phyloP scores from a whole-genome alignment of 305 asterid species.

The Petunia hybrid region DNA sequence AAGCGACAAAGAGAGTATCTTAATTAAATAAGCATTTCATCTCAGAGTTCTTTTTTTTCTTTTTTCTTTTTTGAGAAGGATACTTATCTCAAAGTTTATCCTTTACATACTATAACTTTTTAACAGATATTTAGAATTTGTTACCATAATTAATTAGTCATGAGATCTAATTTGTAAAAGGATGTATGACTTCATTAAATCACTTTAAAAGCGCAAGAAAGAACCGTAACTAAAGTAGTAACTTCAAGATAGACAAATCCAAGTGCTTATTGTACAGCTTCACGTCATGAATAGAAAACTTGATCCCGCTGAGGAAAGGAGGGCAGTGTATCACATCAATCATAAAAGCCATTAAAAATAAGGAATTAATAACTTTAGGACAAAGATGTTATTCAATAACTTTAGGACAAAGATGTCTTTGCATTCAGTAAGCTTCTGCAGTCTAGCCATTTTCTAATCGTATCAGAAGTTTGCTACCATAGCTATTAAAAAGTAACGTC shows the following conservation, averaged over 20 bases:
- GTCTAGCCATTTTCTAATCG: background rate
- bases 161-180: background rate
- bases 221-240: background rate
- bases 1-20: background rate
- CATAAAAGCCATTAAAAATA: background rate
- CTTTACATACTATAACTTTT: no score
- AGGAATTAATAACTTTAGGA: background rate
- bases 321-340: background rate
- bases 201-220: background rate
- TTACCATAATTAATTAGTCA: no score
- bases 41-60: background rate
- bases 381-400: background rate
- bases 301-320: background rate
- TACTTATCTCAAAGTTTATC: no score
- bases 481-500: background rate
- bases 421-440: background rate
- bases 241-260: background rate
- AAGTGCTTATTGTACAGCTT: background rate
- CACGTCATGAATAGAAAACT: constrained; percentile 1
- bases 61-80: background rate
- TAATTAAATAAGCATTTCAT: background rate
- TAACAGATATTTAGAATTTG: no score
- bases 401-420: constrained; percentile 19
- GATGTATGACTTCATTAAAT: background rate
- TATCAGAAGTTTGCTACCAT: background rate